Conservation (phyloP, 1,284 basidiomycete genomes). For the Ceratobasidium sp. region DNA sequence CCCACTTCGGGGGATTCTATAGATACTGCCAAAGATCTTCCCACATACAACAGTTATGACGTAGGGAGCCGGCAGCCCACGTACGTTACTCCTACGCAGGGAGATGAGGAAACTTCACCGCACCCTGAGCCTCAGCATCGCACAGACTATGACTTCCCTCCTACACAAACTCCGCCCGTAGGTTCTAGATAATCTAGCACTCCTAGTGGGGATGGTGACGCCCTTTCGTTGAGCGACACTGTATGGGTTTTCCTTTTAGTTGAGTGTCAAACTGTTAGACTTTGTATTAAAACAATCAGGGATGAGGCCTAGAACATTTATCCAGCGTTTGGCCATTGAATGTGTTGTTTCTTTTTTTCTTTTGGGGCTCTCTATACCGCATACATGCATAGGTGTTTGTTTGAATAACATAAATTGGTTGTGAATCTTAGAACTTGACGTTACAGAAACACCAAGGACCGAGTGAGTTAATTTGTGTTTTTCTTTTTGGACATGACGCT, state of each 20-base stretch:
- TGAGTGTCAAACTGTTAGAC: not conserved
- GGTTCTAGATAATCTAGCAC: conserved; percentile 4
- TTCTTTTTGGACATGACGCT: too few species aligned
- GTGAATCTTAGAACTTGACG: too few species aligned
- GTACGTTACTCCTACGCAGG: conserved; percentile 12
- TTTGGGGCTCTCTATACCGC: not conserved
- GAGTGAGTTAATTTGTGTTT: too few species aligned
- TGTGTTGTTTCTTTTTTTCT: not conserved
- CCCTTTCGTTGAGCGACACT: conserved; percentile 23
- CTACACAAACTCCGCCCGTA: conserved; percentile 9
- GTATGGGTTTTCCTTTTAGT: too few species aligned
- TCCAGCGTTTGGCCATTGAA: not conserved
- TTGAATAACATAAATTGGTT: too few species aligned
- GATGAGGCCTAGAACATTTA: not conserved
- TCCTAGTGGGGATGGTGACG: conserved; percentile 25
- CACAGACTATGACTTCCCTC: conserved; percentile 13
- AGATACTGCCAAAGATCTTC: not conserved
- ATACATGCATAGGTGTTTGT: conserved; percentile 7
- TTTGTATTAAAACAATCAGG: not conserved
- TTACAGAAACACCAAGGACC: too few species aligned
- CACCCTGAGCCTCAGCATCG: not conserved
- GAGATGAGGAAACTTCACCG: not conserved
- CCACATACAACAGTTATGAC: not conserved
- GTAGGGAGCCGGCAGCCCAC: conserved; percentile 24
- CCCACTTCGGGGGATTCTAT: not conserved